A percentile compares a stretch with the other conserved stretches of the same genome.
These are phyloP conservation scores for Rhizomucor miehei DNA, from an alignment of 371 early-diverging fungal species.

Conservation along the genomic window DNA sequence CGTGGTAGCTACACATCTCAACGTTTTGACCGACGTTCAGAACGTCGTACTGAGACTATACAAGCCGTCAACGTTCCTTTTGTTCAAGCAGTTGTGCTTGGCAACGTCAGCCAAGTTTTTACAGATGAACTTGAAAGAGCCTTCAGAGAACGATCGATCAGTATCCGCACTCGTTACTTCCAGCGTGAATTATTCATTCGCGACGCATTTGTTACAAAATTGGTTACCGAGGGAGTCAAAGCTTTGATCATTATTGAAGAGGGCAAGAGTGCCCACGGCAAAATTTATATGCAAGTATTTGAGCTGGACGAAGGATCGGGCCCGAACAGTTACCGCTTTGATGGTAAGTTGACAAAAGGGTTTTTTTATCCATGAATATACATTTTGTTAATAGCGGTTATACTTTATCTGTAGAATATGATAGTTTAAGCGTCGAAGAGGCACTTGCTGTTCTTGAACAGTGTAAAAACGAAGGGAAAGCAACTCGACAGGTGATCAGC, in stretches of 20 bases:
- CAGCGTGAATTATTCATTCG: constrained; percentile 12
- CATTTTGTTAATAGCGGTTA: not conserved
- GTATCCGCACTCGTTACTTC: constrained; percentile 11
- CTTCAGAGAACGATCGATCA: constrained; percentile 10
- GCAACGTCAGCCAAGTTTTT: constrained; percentile 11
- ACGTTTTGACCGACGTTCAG: constrained; percentile 5
- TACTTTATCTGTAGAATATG: constrained; percentile 21
- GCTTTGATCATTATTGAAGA: constrained; percentile 50
- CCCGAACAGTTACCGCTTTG: constrained; percentile 24
- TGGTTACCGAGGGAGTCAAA: constrained; percentile 55
- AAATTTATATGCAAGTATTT: constrained; percentile 36
- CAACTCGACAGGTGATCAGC: too few relatives aligned
- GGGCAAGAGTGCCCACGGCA: constrained; percentile 28
- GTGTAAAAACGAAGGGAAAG: not conserved
- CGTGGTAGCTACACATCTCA: not conserved
- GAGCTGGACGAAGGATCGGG: constrained; percentile 14
- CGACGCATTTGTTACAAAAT: constrained; percentile 16
- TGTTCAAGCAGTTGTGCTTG: constrained; percentile 20
- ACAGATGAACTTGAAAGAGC: constrained; percentile 15
- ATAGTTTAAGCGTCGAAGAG: constrained; percentile 31
- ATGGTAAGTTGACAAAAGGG: constrained; percentile 19
- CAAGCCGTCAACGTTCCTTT: constrained; percentile 3
- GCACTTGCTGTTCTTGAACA: constrained; percentile 26
- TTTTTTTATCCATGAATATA: too few relatives aligned
- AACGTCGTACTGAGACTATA: too few relatives aligned